A percentile compares a stretch with the other conserved stretches of the same genome.
Evolutionary conservation across 1,284 basidiomycete species (phyloP).

Genomic region (Xerocomus nothofagi): DNA sequence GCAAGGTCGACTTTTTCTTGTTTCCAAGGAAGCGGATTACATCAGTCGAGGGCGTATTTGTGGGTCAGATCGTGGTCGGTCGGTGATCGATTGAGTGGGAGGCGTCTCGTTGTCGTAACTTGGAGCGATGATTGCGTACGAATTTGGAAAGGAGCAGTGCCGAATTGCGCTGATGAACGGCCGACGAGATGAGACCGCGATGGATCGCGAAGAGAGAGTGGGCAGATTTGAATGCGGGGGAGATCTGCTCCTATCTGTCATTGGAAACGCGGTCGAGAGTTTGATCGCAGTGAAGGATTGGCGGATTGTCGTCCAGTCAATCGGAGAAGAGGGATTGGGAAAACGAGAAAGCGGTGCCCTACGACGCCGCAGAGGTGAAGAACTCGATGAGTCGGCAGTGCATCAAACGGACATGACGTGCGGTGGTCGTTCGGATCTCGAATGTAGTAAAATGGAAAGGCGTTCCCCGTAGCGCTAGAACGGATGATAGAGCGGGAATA

Average conservation of each 20-base stretch:
- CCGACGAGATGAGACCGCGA: slow-evolving; percentile 18
- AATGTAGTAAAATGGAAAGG: slow-evolving; percentile 1
- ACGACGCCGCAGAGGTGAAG: too few species aligned
- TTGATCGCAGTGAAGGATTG: slow-evolving; percentile 27
- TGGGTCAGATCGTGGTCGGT: too few species aligned
- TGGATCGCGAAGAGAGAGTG: slow-evolving; percentile 21
- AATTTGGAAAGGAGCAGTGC: slow-evolving; percentile 6
- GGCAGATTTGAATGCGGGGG: slow-evolving; percentile 13
- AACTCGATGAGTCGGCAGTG: slow-evolving; percentile 5
- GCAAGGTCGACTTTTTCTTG: too few species aligned
- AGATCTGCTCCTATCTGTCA: slow-evolving; percentile 20
- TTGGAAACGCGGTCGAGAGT: slow-evolving; percentile 1
- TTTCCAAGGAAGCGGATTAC: too few species aligned
- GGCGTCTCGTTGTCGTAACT: too few species aligned
- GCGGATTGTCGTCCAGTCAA: slow-evolving; percentile 25
- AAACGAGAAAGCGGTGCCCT: slow-evolving; percentile 7
- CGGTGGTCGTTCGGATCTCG: slow-evolving; percentile 11
- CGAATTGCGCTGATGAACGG: slow-evolving; percentile 1
- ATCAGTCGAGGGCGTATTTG: too few species aligned
- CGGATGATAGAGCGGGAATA: slow-evolving; percentile 12
- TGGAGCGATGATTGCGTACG: not conserved
- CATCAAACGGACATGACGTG: slow-evolving; percentile 15
- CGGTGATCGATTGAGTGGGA: too few species aligned
- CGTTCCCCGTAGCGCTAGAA: slow-evolving; percentile 10
- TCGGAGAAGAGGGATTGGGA: slow-evolving; percentile 8